Evolutionary conservation across 371 early-diverging fungal species (phyloP), one percentile per base, ranked within the genome.

Genomic region (Rhizopus sp.): DNA sequence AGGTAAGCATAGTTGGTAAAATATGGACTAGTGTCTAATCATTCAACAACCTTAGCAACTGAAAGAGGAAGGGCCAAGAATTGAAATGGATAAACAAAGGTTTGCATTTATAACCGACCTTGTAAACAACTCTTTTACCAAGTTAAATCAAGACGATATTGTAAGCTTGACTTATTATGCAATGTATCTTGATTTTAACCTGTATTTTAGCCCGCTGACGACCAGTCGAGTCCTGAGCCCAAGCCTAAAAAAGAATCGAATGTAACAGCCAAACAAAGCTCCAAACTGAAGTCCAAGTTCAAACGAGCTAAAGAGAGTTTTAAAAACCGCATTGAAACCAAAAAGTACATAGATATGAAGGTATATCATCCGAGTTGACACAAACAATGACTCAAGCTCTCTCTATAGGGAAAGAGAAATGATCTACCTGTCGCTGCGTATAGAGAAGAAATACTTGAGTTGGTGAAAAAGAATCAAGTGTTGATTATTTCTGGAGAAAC

Each of bases 401-500:
- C 13, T 46, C 12, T 48, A 8, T 70, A 74, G 65, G 64, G 69
- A 41, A 78, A 88, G 56, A 74, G 92, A 49, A 60, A 73, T 34
- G 66, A 73, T 7, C 63, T 93, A 5, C 92, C 91, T 0, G 86
- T 92, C 23, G 69, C 66, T 44, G 70, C 73, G 5, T 83, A 85
- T 63, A 75, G 82, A 40, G 64, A 84, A 7, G 74, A 83, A 16
- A 71, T 93, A 30, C 34, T 88, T 33, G 57, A 74, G 0, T 37
- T 77, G 3, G 52, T 91, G 17, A 70, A 82, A 38, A 64, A 63
- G 7, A 69, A 90, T 50, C 85, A 86, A 51, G 86, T 93, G 3
- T 63, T 86, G n/a, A 82, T 96, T 41, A 70, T 97, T 13, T 77
- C 87, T 7, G 99, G 96, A 13, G 94, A 91, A 51, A 97, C 99